Evolutionary conservation across 2,329 filamentous ascomycete genomes (phyloP).

Genomic region (Pezicula carpinea): DNA sequence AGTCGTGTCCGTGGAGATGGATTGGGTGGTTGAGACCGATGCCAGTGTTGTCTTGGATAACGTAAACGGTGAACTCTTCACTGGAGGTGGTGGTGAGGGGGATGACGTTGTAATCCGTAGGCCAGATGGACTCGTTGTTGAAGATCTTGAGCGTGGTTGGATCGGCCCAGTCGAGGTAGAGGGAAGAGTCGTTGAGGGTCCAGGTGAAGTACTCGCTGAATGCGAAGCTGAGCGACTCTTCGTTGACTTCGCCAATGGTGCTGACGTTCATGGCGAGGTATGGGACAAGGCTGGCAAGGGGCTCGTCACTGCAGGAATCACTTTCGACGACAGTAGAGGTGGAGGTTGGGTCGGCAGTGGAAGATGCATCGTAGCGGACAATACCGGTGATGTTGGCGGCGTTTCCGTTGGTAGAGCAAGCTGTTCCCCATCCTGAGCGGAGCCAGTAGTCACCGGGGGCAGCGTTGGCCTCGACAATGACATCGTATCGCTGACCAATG

Average conservation of each 20-base stretch:
- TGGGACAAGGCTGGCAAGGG: slow-evolving; percentile 22
- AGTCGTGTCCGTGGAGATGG: slow-evolving; percentile 49
- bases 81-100: slow-evolving; percentile 7
- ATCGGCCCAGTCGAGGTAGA: slow-evolving; percentile 41
- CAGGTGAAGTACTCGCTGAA: slow-evolving; percentile 36
- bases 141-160: slow-evolving; percentile 37
- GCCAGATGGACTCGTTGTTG: slow-evolving; percentile 25
- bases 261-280: slow-evolving; percentile 21
- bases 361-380: slow-evolving; percentile 34
- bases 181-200: slow-evolving; percentile 43
- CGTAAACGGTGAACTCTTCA: slow-evolving; percentile 21
- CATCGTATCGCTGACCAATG: slow-evolving; percentile 45
- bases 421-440: slow-evolving; percentile 39
- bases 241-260: slow-evolving; percentile 6
- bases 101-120: slow-evolving; percentile 24
- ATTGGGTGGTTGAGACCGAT: slow-evolving; percentile 27
- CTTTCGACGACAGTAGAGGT: slow-evolving; percentile 15
- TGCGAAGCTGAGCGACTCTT: slow-evolving; percentile 12
- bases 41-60: slow-evolving; percentile 22
- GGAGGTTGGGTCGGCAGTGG: slow-evolving; percentile 27
- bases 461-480: slow-evolving; percentile 48
- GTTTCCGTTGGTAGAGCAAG: slow-evolving; percentile 54
- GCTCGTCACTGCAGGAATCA: slow-evolving; percentile 26
- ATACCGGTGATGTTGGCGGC: slow-evolving; percentile 39
- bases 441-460: slow-evolving; percentile 54